Evolutionary conservation across 2,329 filamentous ascomycete genomes (phyloP).

Genomic region (Colletotrichum eremochloae): DNA sequence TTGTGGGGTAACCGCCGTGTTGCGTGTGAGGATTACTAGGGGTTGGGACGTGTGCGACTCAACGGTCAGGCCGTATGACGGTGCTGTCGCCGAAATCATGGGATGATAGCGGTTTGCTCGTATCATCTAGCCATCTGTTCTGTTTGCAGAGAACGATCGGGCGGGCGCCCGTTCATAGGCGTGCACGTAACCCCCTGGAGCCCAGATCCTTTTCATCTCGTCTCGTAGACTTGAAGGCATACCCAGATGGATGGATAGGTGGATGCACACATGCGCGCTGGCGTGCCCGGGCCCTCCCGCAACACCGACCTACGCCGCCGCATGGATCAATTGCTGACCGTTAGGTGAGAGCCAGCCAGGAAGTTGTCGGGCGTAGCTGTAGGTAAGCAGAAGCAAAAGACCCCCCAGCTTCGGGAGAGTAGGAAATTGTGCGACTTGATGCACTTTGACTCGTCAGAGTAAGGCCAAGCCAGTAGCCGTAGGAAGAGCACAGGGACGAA

Average conservation of each 20-base stretch:
- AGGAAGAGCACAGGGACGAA: conserved; percentile 27
- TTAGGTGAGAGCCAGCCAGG: not conserved
- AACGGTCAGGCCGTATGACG: conserved; percentile 34
- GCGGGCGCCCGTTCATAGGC: conserved; percentile 10
- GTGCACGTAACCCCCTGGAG: conserved; percentile 10
- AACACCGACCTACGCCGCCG: not conserved
- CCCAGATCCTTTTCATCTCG: not conserved
- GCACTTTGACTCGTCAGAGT: conserved; percentile 27
- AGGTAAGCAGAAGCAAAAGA: conserved; percentile 8
- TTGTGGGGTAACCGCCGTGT: conserved; percentile 34
- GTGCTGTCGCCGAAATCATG: conserved; percentile 36
- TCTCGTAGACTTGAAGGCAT: conserved; percentile 30
- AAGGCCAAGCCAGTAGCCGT: conserved; percentile 34
- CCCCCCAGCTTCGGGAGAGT: conserved; percentile 24
- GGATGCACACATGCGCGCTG: conserved; percentile 1
- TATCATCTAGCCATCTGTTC: conserved; percentile 32
- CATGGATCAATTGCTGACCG: not conserved
- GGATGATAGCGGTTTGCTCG: conserved; percentile 38
- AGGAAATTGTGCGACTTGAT: conserved; percentile 34
- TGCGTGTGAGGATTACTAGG: conserved; percentile 22
- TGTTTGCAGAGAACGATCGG: conserved; percentile 20
- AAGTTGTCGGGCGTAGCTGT: conserved; percentile 27
- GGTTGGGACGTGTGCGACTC: conserved; percentile 38
- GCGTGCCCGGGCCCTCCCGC: not conserved
- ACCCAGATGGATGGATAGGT: conserved; percentile 8